phyloP scores from a whole-genome alignment of 2,329 filamentous ascomycete genomes.

The Pyrenophora tritici-repentis region DNA sequence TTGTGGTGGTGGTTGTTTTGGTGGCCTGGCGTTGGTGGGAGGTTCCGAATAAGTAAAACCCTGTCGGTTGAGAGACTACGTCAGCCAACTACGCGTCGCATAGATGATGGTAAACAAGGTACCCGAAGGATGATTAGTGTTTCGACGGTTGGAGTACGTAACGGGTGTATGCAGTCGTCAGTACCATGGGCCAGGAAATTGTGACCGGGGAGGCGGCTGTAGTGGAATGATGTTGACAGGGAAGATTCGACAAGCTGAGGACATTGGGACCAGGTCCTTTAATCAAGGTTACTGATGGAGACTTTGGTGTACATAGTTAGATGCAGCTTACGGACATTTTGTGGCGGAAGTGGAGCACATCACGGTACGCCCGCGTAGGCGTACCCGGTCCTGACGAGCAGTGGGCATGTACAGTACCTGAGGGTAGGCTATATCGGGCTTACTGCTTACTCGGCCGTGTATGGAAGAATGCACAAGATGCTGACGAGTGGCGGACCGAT shows the following conservation, averaged over 20 bases:
- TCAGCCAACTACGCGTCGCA: conserved; percentile 14
- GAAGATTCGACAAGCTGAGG: conserved; percentile 1
- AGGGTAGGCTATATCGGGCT: conserved; percentile 8
- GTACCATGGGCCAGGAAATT: conserved; percentile 9
- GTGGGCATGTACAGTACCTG: conserved; percentile 5
- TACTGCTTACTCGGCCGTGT: conserved; percentile 15
- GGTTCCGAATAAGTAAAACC: conserved; percentile 16
- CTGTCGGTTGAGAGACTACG: conserved; percentile 10
- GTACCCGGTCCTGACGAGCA: conserved; percentile 15
- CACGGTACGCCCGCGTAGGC: conserved; percentile 18
- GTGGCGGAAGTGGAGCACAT: conserved; percentile 11
- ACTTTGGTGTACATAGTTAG: conserved; percentile 1
- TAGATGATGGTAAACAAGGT: conserved; percentile 9
- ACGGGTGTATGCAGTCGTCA: conserved; percentile 5
- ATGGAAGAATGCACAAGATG: conserved; percentile 11
- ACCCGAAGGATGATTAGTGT: conserved; percentile 19
- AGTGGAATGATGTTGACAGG: conserved; percentile 11
- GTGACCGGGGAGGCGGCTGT: conserved; percentile 10
- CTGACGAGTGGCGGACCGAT: conserved; percentile 20
- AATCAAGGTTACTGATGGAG: background rate
- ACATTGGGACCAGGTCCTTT: conserved; percentile 5
- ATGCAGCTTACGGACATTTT: conserved; percentile 16
- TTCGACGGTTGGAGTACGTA: conserved; percentile 14
- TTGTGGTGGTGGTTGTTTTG: conserved; percentile 7
- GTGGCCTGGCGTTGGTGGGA: conserved; percentile 9